Conservation (phyloP, 495 filamentous ascomycete genomes). For the Usnea hakonensis region DNA sequence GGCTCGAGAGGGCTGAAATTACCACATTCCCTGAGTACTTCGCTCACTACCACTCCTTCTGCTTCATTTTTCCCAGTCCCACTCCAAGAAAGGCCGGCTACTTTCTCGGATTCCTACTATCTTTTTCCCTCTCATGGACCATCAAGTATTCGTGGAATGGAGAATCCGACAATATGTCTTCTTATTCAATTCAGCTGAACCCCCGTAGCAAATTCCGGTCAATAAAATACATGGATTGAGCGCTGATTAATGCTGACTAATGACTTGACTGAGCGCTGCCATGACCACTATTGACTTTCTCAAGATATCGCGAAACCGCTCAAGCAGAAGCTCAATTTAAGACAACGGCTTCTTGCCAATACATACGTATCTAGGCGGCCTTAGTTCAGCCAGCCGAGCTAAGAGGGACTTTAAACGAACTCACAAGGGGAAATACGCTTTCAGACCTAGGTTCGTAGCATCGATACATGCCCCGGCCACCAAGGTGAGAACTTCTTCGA, state of each 20-base stretch:
- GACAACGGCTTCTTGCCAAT: conserved; percentile 45
- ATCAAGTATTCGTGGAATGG: background rate
- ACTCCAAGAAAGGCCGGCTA: conserved; percentile 21
- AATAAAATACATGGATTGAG: background rate
- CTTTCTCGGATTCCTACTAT: conserved; percentile 14
- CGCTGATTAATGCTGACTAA: background rate
- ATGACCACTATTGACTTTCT: background rate
- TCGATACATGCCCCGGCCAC: conserved; percentile 60
- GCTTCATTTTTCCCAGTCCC: conserved; percentile 26
- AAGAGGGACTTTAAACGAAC: conserved; percentile 23
- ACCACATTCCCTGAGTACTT: no score
- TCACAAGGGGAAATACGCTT: conserved; percentile 72
- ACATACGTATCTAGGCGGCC: conserved; percentile 43
- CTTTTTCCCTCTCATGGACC: conserved; percentile 34
- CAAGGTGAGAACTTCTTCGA: conserved; percentile 55
- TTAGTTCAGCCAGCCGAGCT: background rate
- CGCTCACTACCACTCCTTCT: conserved; percentile 24
- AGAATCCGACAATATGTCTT: background rate
- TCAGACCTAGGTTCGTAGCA: conserved; percentile 54
- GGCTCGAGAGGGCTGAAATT: conserved; percentile 6
- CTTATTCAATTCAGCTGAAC: no score
- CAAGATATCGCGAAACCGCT: conserved; percentile 18
- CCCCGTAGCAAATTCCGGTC: no score
- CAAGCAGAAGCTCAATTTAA: background rate
- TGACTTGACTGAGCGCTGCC: background rate